A percentile compares a stretch with the other conserved stretches of the same genome.
These are phyloP conservation scores for Arabis alpina DNA, from an alignment of 345 rosid genomes.

Conservation along the genomic window DNA sequence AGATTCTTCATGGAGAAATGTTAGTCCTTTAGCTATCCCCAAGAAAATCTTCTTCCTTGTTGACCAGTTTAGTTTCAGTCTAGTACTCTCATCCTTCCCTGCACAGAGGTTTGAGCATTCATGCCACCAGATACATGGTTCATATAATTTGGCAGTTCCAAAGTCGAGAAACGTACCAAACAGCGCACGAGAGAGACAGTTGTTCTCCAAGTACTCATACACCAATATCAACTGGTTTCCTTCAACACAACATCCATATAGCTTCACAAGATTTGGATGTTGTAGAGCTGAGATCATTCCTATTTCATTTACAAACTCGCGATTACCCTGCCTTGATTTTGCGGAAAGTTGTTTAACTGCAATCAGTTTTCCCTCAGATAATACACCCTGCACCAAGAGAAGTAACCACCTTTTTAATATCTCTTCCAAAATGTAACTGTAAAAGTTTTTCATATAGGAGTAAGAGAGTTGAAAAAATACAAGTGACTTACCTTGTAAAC, in stretches of 20 bases:
- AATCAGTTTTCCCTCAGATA: constrained; percentile 69
- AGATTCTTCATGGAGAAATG: constrained; percentile 86
- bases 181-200: constrained; percentile 66
- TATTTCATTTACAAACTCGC: constrained; percentile 74
- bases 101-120: constrained; percentile 13
- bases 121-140: neutral
- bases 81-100: constrained; percentile 57
- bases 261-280: constrained; percentile 80
- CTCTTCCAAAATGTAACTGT: constrained; percentile 1
- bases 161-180: constrained; percentile 51
- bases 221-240: constrained; percentile 70
- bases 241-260: constrained; percentile 80
- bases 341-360: constrained; percentile 79
- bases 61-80: constrained; percentile 72
- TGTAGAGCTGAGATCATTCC: constrained; percentile 80
- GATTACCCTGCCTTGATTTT: constrained; percentile 77
- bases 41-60: constrained; percentile 69
- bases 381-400: constrained; percentile 53
- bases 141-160: neutral
- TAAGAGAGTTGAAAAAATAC: neutral
- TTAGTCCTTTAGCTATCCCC: constrained; percentile 79
- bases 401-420: neutral
- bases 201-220: constrained; percentile 79
- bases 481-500: constrained; percentile 61
- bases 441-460: neutral